phyloP scores from a whole-genome alignment of 352 stramenopile species.

The Pythium graminicola region DNA sequence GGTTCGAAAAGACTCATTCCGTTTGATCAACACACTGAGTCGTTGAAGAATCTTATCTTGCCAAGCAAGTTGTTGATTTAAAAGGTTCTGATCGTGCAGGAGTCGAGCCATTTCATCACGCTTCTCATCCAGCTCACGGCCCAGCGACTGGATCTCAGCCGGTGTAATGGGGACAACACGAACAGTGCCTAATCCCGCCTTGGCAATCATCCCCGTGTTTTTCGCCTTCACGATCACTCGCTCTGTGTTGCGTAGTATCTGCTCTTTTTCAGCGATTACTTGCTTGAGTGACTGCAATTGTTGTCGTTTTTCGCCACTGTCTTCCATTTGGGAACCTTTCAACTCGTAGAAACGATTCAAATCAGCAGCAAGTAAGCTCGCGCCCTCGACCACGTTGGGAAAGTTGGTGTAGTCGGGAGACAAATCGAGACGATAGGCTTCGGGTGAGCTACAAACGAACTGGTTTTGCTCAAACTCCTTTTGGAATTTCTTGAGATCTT shows the following conservation, averaged over 20 bases:
- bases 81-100: constrained; percentile 34
- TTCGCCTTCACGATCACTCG: constrained; percentile 58
- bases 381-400: constrained; percentile 25
- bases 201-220: constrained; percentile 62
- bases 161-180: constrained; percentile 53
- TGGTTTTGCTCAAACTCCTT: constrained; percentile 58
- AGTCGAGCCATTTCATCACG: constrained; percentile 37
- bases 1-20: constrained; percentile 51
- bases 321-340: constrained; percentile 43
- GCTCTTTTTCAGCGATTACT: constrained; percentile 30
- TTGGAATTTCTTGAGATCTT: constrained; percentile 50
- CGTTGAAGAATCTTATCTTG: constrained; percentile 63
- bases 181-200: constrained; percentile 58
- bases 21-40: constrained; percentile 58
- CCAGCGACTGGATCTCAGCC: constrained; percentile 37
- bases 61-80: constrained; percentile 40
- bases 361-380: constrained; percentile 35
- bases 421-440: constrained; percentile 50
- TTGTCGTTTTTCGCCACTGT: constrained; percentile 29
- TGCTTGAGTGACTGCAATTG: constrained; percentile 28
- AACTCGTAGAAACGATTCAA: constrained; percentile 54
- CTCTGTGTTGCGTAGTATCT: constrained; percentile 49
- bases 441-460: constrained; percentile 52
- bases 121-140: constrained; percentile 35
- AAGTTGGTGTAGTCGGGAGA: constrained; percentile 36